Conservation (phyloP, 1,284 basidiomycete genomes). For the Ganoderma meredithae region DNA sequence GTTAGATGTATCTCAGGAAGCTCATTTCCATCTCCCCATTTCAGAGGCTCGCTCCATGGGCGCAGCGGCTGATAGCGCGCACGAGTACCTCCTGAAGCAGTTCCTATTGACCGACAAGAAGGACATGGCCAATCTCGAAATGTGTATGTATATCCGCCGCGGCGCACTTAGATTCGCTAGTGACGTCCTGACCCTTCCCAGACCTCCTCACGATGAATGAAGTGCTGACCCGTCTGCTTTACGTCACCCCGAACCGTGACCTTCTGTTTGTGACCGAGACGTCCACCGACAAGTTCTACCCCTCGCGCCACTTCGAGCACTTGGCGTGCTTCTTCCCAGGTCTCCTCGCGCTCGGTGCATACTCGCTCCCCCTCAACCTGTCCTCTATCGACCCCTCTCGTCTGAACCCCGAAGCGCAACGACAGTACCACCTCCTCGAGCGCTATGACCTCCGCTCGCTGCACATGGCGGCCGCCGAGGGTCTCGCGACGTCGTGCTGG, state of each 20-base stretch:
- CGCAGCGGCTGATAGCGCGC: constrained; percentile 70
- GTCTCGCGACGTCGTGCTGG: constrained; percentile 73
- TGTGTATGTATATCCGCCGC: constrained; percentile 57
- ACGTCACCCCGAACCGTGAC: constrained; percentile 66
- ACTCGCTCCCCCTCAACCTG: constrained; percentile 65
- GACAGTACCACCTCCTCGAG: constrained; percentile 33
- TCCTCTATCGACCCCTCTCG: constrained; percentile 54
- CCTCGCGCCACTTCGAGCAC: constrained; percentile 72
- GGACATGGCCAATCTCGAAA: constrained; percentile 63
- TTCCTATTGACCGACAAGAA: constrained; percentile 68
- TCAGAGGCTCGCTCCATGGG: constrained; percentile 55
- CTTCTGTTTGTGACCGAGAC: constrained; percentile 78
- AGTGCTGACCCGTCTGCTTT: constrained; percentile 71
- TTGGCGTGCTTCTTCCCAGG: constrained; percentile 81
- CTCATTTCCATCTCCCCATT: background rate
- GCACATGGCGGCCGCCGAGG: constrained; percentile 71
- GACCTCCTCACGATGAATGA: constrained; percentile 69
- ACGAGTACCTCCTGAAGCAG: constrained; percentile 81
- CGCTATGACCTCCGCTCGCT: constrained; percentile 56
- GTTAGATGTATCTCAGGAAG: background rate
- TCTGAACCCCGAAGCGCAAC: constrained; percentile 40
- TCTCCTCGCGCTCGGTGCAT: constrained; percentile 71
- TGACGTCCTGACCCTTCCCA: constrained; percentile 37
- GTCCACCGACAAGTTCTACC: constrained; percentile 38
- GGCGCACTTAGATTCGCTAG: background rate